phyloP scores from a whole-genome alignment of 2,329 filamentous ascomycete species.

The Ophiostoma sp. region DNA sequence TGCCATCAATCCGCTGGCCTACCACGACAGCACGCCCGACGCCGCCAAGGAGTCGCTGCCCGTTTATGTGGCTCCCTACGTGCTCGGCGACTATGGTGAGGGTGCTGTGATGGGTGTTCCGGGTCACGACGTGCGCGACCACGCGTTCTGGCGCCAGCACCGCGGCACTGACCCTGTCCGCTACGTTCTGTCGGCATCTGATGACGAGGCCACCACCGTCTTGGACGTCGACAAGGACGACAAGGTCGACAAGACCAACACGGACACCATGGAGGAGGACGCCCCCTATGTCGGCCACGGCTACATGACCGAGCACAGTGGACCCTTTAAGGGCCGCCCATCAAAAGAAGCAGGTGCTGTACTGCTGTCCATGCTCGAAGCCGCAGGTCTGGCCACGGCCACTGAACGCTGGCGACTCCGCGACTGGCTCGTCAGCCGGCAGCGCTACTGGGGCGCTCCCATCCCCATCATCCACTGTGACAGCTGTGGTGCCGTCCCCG shows the following conservation, averaged over 20 bases:
- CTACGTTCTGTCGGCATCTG: conserved; percentile 59
- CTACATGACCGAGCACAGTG: conserved; percentile 65
- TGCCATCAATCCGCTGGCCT: conserved; percentile 66
- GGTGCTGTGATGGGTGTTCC: conserved; percentile 92
- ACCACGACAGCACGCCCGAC: conserved; percentile 52
- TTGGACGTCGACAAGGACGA: conserved; percentile 32
- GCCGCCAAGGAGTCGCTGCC: conserved; percentile 61
- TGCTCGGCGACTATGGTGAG: conserved; percentile 80
- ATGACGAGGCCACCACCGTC: conserved; percentile 48
- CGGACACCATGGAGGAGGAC: not conserved
- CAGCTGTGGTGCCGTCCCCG: conserved; percentile 75
- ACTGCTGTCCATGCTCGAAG: conserved; percentile 59
- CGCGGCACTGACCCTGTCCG: conserved; percentile 59
- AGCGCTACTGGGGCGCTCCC: conserved; percentile 87
- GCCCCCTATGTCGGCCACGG: conserved; percentile 67
- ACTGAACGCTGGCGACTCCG: conserved; percentile 76
- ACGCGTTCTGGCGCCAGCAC: conserved; percentile 78
- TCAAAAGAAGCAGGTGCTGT: conserved; percentile 63
- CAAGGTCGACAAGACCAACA: not conserved
- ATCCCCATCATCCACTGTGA: conserved; percentile 85
- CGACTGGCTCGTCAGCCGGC: conserved; percentile 90
- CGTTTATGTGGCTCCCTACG: conserved; percentile 81
- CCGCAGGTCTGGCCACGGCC: conserved; percentile 58
- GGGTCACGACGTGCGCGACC: conserved; percentile 76
- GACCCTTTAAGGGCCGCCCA: conserved; percentile 61